A percentile compares a stretch with the other conserved stretches of the same genome.
Conservation (phyloP, 805 yeast species). For the Pichia exigua region DNA sequence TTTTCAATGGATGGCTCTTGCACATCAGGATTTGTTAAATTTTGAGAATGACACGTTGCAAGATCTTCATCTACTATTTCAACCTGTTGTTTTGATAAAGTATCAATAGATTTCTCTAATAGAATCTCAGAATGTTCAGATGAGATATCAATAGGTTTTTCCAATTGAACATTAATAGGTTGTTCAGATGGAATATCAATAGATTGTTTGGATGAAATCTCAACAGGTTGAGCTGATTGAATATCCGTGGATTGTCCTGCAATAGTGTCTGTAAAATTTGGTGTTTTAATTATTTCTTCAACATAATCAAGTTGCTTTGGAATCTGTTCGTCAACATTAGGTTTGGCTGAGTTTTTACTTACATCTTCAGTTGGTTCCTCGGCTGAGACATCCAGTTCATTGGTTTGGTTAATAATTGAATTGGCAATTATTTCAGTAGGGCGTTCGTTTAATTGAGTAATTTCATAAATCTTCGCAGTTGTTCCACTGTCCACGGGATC, state of each 20-base stretch:
- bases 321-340: not conserved
- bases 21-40: not conserved
- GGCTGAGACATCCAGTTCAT: not conserved
- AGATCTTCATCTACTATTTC: not conserved
- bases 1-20: not conserved
- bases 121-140: not conserved
- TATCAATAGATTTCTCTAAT: not conserved
- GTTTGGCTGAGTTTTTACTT: too few species aligned
- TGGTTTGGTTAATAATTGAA: not conserved
- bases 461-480: not conserved
- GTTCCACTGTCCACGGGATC: not conserved
- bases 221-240: not conserved
- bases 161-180: not conserved
- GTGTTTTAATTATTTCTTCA: not conserved
- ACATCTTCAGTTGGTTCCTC: not conserved
- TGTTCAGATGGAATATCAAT: not conserved
- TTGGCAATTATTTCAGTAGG: not conserved
- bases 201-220: not conserved
- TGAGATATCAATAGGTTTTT: not conserved
- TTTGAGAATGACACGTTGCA: not conserved
- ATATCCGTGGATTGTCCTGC: too few species aligned
- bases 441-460: not conserved
- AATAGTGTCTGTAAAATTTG: not conserved
- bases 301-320: not conserved
- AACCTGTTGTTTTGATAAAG: not conserved